phyloP scores from a whole-genome alignment of 345 rosid species.

The Aethionema arabicum region DNA sequence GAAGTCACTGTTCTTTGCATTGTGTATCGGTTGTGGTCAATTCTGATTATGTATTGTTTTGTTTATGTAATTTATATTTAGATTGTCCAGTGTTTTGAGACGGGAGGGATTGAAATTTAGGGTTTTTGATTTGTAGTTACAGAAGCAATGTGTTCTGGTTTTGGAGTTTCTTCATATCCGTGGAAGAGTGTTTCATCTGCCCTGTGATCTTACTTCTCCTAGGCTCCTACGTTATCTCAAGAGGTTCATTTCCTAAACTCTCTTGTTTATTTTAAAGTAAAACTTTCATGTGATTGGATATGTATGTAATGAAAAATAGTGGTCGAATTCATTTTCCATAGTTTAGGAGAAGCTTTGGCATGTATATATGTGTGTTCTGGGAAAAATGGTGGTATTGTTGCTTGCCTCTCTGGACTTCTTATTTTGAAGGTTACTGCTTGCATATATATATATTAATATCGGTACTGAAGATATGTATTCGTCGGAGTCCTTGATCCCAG shows the following conservation, averaged over 20 bases:
- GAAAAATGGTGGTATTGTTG: background rate
- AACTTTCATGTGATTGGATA: slow-evolving; percentile 9
- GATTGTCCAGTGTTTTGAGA: slow-evolving; percentile 16
- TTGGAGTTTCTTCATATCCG: slow-evolving; percentile 1
- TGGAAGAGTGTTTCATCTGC: slow-evolving; percentile 4
- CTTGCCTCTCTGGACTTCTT: slow-evolving; percentile 5
- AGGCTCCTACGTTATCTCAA: slow-evolving; percentile 6
- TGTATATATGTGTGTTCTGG: slow-evolving; percentile 3
- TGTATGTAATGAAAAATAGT: slow-evolving; percentile 1
- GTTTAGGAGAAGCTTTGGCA: background rate
- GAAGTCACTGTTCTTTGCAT: slow-evolving; percentile 31
- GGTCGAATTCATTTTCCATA: background rate
- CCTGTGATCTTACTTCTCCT: slow-evolving; percentile 25
- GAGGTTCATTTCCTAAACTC: slow-evolving; percentile 28
- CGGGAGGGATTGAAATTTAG: slow-evolving; percentile 36
- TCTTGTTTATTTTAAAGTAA: background rate
- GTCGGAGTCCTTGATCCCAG: background rate
- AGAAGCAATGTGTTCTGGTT: slow-evolving; percentile 38
- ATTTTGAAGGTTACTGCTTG: slow-evolving; percentile 5
- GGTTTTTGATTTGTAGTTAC: slow-evolving; percentile 43
- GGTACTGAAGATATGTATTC: slow-evolving; percentile 4
- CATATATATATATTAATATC: background rate
- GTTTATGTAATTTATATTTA: slow-evolving; percentile 23
- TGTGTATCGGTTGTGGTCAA: slow-evolving; percentile 36
- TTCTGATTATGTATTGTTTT: slow-evolving; percentile 19